phyloP scores from a whole-genome alignment of 2,329 filamentous ascomycete genomes.

The Calonectria crousiana region DNA sequence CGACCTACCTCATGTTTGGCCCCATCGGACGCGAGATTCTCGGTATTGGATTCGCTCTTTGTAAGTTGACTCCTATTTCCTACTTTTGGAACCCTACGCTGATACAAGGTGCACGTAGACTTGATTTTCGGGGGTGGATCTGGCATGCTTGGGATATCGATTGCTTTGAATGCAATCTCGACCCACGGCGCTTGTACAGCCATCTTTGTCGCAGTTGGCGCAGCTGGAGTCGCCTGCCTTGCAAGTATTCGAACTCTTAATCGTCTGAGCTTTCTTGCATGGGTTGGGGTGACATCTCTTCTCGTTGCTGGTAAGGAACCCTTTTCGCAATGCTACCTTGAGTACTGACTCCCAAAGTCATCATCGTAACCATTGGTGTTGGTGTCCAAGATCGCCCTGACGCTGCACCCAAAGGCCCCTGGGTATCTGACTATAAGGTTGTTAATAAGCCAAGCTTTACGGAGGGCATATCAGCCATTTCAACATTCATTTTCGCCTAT shows the following conservation, averaged over 20 bases:
- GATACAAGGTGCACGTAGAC: not conserved
- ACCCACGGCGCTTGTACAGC: constrained; percentile 12
- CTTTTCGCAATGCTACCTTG: not conserved
- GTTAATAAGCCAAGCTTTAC: constrained; percentile 47
- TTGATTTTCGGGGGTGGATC: constrained; percentile 14
- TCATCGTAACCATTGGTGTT: constrained; percentile 39
- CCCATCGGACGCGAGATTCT: constrained; percentile 57
- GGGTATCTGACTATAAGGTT: constrained; percentile 49
- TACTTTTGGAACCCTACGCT: not conserved
- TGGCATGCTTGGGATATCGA: constrained; percentile 16
- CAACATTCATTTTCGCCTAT: constrained; percentile 52
- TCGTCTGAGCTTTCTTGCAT: constrained; percentile 10
- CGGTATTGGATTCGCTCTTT: constrained; percentile 48
- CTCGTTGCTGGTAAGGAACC: constrained; percentile 28
- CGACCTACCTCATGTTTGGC: constrained; percentile 60
- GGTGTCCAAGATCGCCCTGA: constrained; percentile 36
- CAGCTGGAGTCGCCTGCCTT: not conserved
- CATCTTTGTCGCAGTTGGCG: constrained; percentile 13
- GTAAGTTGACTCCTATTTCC: constrained; percentile 31
- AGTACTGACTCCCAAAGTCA: constrained; percentile 12
- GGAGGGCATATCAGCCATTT: constrained; percentile 47
- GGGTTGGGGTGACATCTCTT: not conserved
- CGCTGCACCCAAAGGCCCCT: constrained; percentile 33
- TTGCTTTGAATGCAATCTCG: constrained; percentile 11
- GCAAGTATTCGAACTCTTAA: constrained; percentile 13